Base-by-base conservation (phyloP, 1,284 basidiomycete genomes). In the Pseudozyma flocculosa region DNA sequence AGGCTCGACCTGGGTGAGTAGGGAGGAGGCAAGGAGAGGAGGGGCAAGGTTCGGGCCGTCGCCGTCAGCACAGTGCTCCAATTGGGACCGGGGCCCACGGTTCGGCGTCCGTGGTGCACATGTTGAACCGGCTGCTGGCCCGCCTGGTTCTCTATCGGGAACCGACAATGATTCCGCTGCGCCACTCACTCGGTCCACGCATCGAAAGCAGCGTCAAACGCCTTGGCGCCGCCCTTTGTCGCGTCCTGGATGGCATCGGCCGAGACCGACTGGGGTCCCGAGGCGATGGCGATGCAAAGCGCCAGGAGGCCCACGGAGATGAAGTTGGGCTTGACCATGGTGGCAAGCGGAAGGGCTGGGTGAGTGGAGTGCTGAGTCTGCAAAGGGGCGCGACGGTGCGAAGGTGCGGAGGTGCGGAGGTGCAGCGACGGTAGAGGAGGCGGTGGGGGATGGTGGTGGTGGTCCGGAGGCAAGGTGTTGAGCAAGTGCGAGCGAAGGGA, bases 111-210 rank as follows among this genome's bases (percentile, higher is more conserved):
- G n/a, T n/a, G n/a, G n/a, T n/a, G n/a, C n/a, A n/a, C n/a, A n/a
- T n/a, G n/a, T n/a, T n/a, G n/a, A n/a, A n/a, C n/a, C n/a, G n/a
- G n/a, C n/a, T n/a, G n/a, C n/a, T n/a, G n/a, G n/a, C n/a, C n/a
- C n/a, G n/a, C n/a, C n/a, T n/a, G n/a, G n/a, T n/a, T n/a, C n/a
- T n/a, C n/a, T n/a, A n/a, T n/a, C n/a, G n/a, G n/a, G n/a, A n/a
- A n/a, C n/a, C n/a, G n/a, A n/a, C n/a, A n/a, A n/a, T n/a, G n/a
- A n/a, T n/a, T n/a, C n/a, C n/a, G n/a, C n/a, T n/a, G n/a, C n/a
- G n/a, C n/a, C 32, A 67, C 72, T 60, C 43, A 68, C 73, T 72
- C 70, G 55, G 70, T 68, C 75, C 75, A 77, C 14, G 62, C 48
- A 36, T 54, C 43, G 51, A 77, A 77, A 42, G 72, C 68, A 19